Base-by-base conservation (phyloP, 1,139 yeast genomes). In the Candida anutae region DNA sequence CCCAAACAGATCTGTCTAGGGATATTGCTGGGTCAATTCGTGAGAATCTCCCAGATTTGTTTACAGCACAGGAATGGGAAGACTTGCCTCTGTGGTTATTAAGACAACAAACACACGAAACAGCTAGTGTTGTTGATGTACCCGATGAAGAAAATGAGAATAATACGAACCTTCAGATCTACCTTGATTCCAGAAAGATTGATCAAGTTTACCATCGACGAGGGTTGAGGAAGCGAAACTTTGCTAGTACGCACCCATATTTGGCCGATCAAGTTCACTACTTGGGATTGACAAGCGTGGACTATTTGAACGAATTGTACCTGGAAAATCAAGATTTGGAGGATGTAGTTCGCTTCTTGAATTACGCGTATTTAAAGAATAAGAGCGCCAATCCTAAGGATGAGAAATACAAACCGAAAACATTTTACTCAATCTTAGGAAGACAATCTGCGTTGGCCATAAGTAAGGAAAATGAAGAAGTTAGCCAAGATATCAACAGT, bases 201-300 rank as follows among this genome's bases (percentile, higher is more conserved):
- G 42, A 37, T 23, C 12, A 16, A 8, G 20, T 32, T 6, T 13
- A n/a, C 6, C 34, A 45, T 3, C 35, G 59, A 27, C 38, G 71
- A 30, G 62, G 66, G 5, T 44, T 66, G 13, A 45, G 73, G 5
- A 62, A 62, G 38, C 43, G 73, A 16, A 65, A 60, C 26, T 66
- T 66, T 37, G 58, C 71, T 2, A 59, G 67, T 40, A 55, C 69
- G 2, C 69, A 64, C 40, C 73, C 73, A 0, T 66, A 66, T 36
- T 38, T 66, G 14, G 65, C 69, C 3, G 73, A 66, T 36, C 69
- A 63, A 35, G 69, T 69, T 3, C 66, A 62, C 34, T 65, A 64
- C 49, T 46, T 66, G 26, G 71, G 66, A 1, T 45, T 66, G 8
- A 50, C 66, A 6, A 49, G 55, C 25, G 43, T 52, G 3, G 55